Evolutionary conservation across 805 yeast species (phyloP).

Genomic region (Kodamaea hsintzibuensis): DNA sequence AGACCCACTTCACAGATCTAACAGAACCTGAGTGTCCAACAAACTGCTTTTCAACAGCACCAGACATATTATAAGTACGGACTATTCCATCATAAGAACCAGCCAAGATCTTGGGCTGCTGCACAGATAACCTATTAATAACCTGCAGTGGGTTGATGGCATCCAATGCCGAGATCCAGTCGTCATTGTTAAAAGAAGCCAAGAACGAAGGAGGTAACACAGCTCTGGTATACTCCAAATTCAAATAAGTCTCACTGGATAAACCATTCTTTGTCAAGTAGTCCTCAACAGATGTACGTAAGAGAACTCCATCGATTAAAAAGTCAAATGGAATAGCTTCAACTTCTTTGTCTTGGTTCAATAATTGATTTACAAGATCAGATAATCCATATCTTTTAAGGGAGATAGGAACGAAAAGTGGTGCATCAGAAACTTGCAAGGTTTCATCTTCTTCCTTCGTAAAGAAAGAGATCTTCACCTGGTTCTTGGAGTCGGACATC

Average conservation of each 20-base stretch:
- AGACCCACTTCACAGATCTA: conserved; percentile 77
- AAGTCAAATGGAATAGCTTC: conserved; percentile 88
- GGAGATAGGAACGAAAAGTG: conserved; percentile 83
- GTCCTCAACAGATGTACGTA: conserved; percentile 77
- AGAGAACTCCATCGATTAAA: conserved; percentile 77
- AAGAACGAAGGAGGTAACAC: conserved; percentile 91
- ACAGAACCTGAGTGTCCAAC: conserved; percentile 90
- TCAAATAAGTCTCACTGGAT: conserved; percentile 76
- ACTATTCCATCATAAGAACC: conserved; percentile 97
- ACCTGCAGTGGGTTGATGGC: conserved; percentile 39
- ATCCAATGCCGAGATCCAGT: conserved; percentile 86
- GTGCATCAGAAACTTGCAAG: conserved; percentile 71
- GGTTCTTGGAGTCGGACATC: conserved; percentile 45
- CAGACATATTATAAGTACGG: conserved; percentile 81
- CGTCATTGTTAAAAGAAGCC: conserved; percentile 87
- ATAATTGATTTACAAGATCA: conserved; percentile 90
- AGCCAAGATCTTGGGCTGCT: conserved; percentile 62
- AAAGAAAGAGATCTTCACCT: conserved; percentile 77
- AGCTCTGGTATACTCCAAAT: conserved; percentile 87
- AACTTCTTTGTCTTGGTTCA: conserved; percentile 41
- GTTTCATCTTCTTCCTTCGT: conserved; percentile 81
- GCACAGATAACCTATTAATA: conserved; percentile 18
- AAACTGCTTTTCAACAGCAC: conserved; percentile 75
- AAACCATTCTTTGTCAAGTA: conserved; percentile 76
- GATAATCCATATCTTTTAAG: conserved; percentile 90